Conservation (phyloP, 23 red algal species). For the Porphyridium purpureum region DNA sequence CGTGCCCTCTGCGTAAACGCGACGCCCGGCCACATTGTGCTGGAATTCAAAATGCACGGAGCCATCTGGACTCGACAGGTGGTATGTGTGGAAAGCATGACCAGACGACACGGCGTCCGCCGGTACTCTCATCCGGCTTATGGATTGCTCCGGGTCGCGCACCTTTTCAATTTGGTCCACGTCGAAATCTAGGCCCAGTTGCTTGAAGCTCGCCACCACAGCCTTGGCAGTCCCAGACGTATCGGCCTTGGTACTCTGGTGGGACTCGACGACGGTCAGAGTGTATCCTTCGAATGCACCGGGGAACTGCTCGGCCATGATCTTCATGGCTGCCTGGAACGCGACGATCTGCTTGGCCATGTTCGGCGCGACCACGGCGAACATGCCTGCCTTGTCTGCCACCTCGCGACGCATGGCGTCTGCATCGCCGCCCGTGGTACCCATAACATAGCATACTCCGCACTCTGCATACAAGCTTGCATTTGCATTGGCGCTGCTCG, state of each 20-base stretch:
- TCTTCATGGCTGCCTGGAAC: slow-evolving; percentile 80
- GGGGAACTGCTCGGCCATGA: slow-evolving; percentile 63
- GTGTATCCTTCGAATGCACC: slow-evolving; percentile 48
- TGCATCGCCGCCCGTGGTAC: slow-evolving; percentile 84
- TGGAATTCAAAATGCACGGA: slow-evolving; percentile 80
- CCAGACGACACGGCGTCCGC: slow-evolving; percentile 38
- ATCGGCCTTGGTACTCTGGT: slow-evolving; percentile 81
- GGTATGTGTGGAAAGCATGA: slow-evolving; percentile 97
- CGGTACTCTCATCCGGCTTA: slow-evolving; percentile 60
- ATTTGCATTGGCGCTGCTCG: slow-evolving; percentile 55
- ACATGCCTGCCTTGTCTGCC: slow-evolving; percentile 15
- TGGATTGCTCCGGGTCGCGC: slow-evolving; percentile 21
- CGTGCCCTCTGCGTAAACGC: slow-evolving; percentile 85
- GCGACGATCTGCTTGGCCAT: slow-evolving; percentile 99
- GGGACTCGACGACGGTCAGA: slow-evolving; percentile 69
- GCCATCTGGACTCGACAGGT: slow-evolving; percentile 63
- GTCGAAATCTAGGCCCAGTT: slow-evolving; percentile 39
- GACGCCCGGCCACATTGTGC: slow-evolving; percentile 87
- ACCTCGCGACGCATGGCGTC: slow-evolving; percentile 19
- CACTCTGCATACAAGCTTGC: slow-evolving; percentile 34
- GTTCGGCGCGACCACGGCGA: slow-evolving; percentile 91
- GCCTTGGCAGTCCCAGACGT: slow-evolving; percentile 93
- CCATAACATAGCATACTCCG: slow-evolving; percentile 72
- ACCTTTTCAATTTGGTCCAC: slow-evolving; percentile 63
- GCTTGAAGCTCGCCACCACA: slow-evolving; percentile 39